These are phyloP conservation scores for Jackrogersella multiformis DNA, from an alignment of 495 filamentous ascomycete genomes.

Conservation along the genomic window DNA sequence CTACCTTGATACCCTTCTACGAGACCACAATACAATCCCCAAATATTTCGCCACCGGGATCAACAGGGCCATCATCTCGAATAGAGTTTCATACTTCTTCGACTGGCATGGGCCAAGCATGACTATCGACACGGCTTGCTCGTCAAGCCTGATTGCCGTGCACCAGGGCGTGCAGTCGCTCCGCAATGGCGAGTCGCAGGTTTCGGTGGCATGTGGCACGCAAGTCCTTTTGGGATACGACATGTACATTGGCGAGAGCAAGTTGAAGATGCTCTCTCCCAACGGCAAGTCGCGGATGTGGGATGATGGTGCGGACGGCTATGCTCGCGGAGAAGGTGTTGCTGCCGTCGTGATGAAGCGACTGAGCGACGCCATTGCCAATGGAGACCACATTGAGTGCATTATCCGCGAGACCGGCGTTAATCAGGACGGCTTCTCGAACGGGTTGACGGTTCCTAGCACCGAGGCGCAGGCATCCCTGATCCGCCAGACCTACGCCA, in stretches of 20 bases:
- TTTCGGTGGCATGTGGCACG: conserved; percentile 56
- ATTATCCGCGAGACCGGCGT: conserved; percentile 1
- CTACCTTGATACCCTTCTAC: conserved; percentile 49
- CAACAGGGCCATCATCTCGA: conserved; percentile 54
- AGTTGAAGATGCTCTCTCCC: conserved; percentile 41
- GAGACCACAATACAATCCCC: conserved; percentile 46
- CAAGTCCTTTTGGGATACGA: conserved; percentile 51
- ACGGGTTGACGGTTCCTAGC: neutral
- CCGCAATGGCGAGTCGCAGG: conserved; percentile 46
- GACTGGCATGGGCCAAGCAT: conserved; percentile 57
- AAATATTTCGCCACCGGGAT: conserved; percentile 50
- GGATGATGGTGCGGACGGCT: conserved; percentile 68
- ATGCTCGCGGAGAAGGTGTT: conserved; percentile 32
- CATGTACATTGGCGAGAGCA: conserved; percentile 40
- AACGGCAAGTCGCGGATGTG: conserved; percentile 50
- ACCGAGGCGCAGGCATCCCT: neutral
- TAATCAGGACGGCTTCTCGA: neutral
- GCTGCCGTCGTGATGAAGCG: neutral
- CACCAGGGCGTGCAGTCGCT: conserved; percentile 62
- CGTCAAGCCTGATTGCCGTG: conserved; percentile 60
- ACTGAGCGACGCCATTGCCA: neutral
- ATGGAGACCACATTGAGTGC: neutral
- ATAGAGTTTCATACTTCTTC: conserved; percentile 60
- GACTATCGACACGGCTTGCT: conserved; percentile 64
- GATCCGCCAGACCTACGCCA: neutral